phyloP scores from a whole-genome alignment of 2,329 filamentous ascomycete genomes.

The Mariannaea elegans region DNA sequence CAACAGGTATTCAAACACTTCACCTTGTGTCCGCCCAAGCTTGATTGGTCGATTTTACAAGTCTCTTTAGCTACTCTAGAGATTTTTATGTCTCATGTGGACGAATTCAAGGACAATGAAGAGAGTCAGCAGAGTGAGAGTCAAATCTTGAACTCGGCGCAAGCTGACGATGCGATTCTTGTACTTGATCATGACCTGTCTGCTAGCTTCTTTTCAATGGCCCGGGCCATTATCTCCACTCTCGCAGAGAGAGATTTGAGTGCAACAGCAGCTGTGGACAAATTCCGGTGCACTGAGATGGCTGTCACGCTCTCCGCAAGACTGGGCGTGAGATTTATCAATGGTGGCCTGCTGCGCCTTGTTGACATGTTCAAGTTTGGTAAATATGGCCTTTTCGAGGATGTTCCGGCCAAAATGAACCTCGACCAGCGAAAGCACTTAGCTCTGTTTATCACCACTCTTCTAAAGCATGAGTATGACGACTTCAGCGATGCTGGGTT shows the following conservation, averaged over 20 bases:
- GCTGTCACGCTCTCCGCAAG: conserved; percentile 56
- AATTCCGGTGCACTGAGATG: conserved; percentile 53
- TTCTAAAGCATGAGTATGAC: conserved; percentile 57
- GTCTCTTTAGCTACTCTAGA: conserved; percentile 57
- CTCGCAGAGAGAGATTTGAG: conserved; percentile 21
- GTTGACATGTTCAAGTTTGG: conserved; percentile 56
- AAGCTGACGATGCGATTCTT: conserved; percentile 57
- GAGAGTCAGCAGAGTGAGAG: conserved; percentile 51
- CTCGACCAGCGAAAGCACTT: conserved; percentile 55
- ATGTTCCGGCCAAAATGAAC: conserved; percentile 49
- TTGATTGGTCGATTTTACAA: conserved; percentile 59
- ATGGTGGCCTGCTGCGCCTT: conserved; percentile 54
- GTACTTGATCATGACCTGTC: conserved; percentile 60
- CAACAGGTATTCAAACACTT: conserved; percentile 62
- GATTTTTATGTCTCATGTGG: conserved; percentile 56
- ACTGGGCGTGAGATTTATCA: conserved; percentile 55
- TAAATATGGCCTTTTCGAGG: conserved; percentile 61
- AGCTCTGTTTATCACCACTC: conserved; percentile 59
- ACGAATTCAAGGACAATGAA: conserved; percentile 50
- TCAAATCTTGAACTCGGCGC: conserved; percentile 49
- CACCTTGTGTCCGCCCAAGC: conserved; percentile 50
- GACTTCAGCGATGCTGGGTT: conserved; percentile 57
- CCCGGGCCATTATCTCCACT: conserved; percentile 48
- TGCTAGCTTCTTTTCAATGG: conserved; percentile 57
- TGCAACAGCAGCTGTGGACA: conserved; percentile 31